phyloP scores from a whole-genome alignment of 1,284 basidiomycete species.

The Rhodotorula mucilaginosa region DNA sequence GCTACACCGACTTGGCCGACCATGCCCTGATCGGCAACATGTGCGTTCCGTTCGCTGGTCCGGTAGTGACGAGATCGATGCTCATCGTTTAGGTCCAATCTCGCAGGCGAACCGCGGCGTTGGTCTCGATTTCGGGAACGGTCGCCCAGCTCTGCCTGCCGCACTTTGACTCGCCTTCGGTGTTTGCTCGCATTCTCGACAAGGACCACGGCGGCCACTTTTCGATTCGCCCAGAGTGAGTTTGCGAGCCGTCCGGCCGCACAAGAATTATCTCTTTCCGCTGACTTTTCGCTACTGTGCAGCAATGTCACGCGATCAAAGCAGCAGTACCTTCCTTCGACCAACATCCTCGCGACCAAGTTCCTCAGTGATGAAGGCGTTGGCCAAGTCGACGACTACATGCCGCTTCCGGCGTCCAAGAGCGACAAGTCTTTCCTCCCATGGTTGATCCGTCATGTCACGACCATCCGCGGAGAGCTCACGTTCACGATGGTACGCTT shows the following conservation, averaged over 20 bases:
- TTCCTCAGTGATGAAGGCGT: constrained; percentile 41
- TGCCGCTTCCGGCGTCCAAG: constrained; percentile 61
- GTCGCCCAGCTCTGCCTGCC: constrained; percentile 85
- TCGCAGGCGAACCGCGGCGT: constrained; percentile 49
- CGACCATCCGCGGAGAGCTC: constrained; percentile 74
- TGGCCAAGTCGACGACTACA: constrained; percentile 55
- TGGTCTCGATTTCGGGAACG: constrained; percentile 48
- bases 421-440: constrained; percentile 66
- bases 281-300: not conserved
- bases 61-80: not conserved
- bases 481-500: constrained; percentile 62
- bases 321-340: constrained; percentile 37
- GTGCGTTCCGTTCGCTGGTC: not conserved
- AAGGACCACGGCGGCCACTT: constrained; percentile 90
- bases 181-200: constrained; percentile 83
- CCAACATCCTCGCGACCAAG: constrained; percentile 44
- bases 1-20: constrained; percentile 45
- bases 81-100: not conserved
- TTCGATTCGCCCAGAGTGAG: constrained; percentile 56
- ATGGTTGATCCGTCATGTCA: constrained; percentile 83
- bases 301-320: constrained; percentile 34
- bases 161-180: constrained; percentile 80
- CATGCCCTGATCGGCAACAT: constrained; percentile 53
- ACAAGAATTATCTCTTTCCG: too few relatives aligned
- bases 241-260: not conserved